These are phyloP conservation scores for Thelephora terrestris DNA, from an alignment of 1,284 basidiomycete species.

Conservation along the genomic window DNA sequence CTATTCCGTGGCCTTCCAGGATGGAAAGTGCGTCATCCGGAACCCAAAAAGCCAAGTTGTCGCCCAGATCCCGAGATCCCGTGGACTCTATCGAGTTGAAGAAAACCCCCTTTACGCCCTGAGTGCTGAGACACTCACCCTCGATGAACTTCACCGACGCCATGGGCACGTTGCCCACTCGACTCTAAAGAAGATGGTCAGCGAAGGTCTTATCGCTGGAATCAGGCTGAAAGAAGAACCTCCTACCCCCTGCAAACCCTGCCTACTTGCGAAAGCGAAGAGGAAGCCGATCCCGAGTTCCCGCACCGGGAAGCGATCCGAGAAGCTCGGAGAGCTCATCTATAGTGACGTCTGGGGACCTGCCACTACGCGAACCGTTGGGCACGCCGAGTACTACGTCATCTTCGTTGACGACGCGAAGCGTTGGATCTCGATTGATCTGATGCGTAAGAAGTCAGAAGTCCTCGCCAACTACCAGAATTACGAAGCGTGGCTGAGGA, in stretches of 20 bases:
- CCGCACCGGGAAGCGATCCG: conserved; percentile 17
- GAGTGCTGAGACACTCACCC: conserved; percentile 9
- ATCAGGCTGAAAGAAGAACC: conserved; percentile 17
- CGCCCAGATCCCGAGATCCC: conserved; percentile 14
- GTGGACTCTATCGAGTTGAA: conserved; percentile 21
- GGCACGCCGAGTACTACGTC: conserved; percentile 17
- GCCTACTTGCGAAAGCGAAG: conserved; percentile 24
- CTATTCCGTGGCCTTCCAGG: conserved; percentile 14
- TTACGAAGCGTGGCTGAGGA: conserved; percentile 14
- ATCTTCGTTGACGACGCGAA: conserved; percentile 19
- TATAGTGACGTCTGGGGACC: conserved; percentile 32
- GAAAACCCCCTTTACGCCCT: conserved; percentile 1
- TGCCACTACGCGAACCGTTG: conserved; percentile 16
- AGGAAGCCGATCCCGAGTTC: conserved; percentile 21
- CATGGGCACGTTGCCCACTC: conserved; percentile 26
- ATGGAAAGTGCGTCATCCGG: conserved; percentile 14
- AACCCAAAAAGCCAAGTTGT: conserved; percentile 13
- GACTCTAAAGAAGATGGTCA: conserved; percentile 17
- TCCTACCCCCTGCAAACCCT: conserved; percentile 22
- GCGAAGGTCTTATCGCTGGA: conserved; percentile 18
- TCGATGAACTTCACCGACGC: conserved; percentile 20
- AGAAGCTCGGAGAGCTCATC: conserved; percentile 23
- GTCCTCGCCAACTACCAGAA: conserved; percentile 14
- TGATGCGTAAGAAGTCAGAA: conserved; percentile 15
- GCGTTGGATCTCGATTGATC: conserved; percentile 11